Conservation (phyloP, 2,329 filamentous ascomycete species). For the Ascochyta rabiei region DNA sequence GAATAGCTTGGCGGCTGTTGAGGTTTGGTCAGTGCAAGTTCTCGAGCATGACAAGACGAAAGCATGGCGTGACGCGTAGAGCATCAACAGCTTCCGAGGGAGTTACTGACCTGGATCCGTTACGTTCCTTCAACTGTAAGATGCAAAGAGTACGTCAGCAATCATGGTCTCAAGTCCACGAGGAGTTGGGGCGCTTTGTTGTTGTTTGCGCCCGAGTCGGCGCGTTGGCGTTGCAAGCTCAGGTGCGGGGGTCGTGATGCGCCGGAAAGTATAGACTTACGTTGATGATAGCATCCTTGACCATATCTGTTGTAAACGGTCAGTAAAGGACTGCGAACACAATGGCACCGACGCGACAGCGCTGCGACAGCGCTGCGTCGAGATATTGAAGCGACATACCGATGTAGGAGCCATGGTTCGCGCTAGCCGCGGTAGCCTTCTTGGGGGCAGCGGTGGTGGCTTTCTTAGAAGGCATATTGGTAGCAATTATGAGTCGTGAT, state of each 20-base stretch:
- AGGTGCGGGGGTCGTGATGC: conserved; percentile 51
- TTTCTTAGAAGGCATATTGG: conserved; percentile 71
- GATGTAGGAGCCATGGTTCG: conserved; percentile 69
- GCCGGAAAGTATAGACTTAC: conserved; percentile 65
- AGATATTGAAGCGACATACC: conserved; percentile 59
- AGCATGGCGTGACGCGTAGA: conserved; percentile 36
- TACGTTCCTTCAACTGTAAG: conserved; percentile 70
- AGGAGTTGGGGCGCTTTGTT: conserved; percentile 25
- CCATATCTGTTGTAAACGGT: conserved; percentile 67
- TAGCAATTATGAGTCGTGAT: conserved; percentile 34
- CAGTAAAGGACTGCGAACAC: conserved; percentile 62
- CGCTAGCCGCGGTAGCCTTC: conserved; percentile 60
- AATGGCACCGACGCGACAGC: conserved; percentile 43
- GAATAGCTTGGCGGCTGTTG: conserved; percentile 70
- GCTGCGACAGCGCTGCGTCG: conserved; percentile 55
- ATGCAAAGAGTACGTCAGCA: conserved; percentile 57
- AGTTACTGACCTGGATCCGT: conserved; percentile 68
- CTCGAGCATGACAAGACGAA: conserved; percentile 26
- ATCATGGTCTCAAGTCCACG: conserved; percentile 20
- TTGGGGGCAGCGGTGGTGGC: conserved; percentile 61
- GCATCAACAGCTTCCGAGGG: conserved; percentile 29
- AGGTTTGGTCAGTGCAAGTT: conserved; percentile 43
- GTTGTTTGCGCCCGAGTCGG: conserved; percentile 38
- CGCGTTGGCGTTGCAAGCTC: conserved; percentile 43
- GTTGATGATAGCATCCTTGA: conserved; percentile 73